Base-by-base conservation (phyloP, 805 yeast genomes). In the Kuraishia cidri region DNA sequence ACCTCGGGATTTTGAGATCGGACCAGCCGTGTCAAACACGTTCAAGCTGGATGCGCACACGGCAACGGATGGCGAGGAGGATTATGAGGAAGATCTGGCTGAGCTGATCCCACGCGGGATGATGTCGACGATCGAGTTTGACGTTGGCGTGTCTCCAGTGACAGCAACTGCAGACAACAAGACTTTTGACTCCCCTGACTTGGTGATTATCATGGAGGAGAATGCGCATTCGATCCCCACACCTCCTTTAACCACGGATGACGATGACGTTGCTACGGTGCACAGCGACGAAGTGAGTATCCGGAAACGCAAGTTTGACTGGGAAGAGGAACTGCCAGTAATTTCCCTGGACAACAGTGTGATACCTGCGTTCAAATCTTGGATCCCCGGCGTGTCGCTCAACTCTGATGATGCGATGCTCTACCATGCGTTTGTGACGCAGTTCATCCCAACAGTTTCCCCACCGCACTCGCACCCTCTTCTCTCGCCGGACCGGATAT, bases 391-490 rank as follows among this genome's bases (percentile, higher is more conserved):
- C 29, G 39, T 35, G 11, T 15, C 23, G 15, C 29, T 41, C 14
- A 33, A 36, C 3, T 30, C 26, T 7, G 41, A 41, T 12, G 41
- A 41, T 23, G 45, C 45, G 4, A 28, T 36, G 31, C 29, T 41
- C 19, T 43, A 47, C 23, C 44, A 44, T 31, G 51, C 52, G 6
- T 58, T 60, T 30, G 41, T 52, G 6, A 48, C 48, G 26, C 51
- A 52, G 3, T 60, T 56, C 38, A 46, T 60, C 17, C 52, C 52
- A 5, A 42, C 60, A 3, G 40, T 58, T 4, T 58, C 58, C 1
- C 58, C 59, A 3, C 57, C 55, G 24, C 42, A 45, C 26, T 52
- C 64, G 1, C 58, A 56, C 37, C 62, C 62, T 3, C 35, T 46
- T 7, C 41, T 60, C 3, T 47, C 62, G 4, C 56, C 66, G 3